phyloP scores from a whole-genome alignment of 768 basidiomycete species.

The Trametes cinnabarina region DNA sequence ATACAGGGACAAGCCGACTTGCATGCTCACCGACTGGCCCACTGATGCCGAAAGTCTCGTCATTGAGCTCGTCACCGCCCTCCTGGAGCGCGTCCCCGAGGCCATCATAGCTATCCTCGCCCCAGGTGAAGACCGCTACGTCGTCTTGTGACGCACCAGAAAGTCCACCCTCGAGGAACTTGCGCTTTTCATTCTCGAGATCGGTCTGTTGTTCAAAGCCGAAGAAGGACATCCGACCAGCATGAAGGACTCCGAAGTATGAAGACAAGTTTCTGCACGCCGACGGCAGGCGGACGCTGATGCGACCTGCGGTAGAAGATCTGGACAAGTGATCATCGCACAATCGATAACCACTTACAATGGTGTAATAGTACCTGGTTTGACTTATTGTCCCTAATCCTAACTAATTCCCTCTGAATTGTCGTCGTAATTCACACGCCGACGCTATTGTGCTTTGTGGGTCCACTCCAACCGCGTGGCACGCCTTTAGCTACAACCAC shows the following conservation, averaged over 20 bases:
- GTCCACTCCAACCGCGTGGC: slow-evolving; percentile 6
- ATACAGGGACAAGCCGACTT: not conserved
- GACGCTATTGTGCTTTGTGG: slow-evolving; percentile 11
- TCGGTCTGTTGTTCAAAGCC: slow-evolving; percentile 59
- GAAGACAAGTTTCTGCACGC: slow-evolving; percentile 10
- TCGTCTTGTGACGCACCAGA: slow-evolving; percentile 53
- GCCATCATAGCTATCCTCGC: slow-evolving; percentile 86
- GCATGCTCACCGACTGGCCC: slow-evolving; percentile 66
- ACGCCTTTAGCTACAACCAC: slow-evolving; percentile 4
- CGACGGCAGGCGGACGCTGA: slow-evolving; percentile 3
- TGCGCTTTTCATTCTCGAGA: slow-evolving; percentile 63
- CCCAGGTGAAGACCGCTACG: slow-evolving; percentile 91
- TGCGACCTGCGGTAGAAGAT: slow-evolving; percentile 6
- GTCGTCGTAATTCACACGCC: not conserved
- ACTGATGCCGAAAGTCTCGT: slow-evolving; percentile 88
- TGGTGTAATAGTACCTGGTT: no score
- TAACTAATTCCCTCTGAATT: not conserved
- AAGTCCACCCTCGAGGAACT: slow-evolving; percentile 45
- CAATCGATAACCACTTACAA: slow-evolving; percentile 16
- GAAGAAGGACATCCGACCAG: slow-evolving; percentile 71
- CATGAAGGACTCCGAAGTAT: slow-evolving; percentile 12
- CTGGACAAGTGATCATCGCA: not conserved
- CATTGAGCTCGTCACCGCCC: slow-evolving; percentile 89
- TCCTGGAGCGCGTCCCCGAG: slow-evolving; percentile 86
- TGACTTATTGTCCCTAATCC: no score